Evolutionary conservation across 495 filamentous ascomycete genomes (phyloP), one percentile per base, ranked within the genome.

Genomic region (Aspergillus sclerotioniger): DNA sequence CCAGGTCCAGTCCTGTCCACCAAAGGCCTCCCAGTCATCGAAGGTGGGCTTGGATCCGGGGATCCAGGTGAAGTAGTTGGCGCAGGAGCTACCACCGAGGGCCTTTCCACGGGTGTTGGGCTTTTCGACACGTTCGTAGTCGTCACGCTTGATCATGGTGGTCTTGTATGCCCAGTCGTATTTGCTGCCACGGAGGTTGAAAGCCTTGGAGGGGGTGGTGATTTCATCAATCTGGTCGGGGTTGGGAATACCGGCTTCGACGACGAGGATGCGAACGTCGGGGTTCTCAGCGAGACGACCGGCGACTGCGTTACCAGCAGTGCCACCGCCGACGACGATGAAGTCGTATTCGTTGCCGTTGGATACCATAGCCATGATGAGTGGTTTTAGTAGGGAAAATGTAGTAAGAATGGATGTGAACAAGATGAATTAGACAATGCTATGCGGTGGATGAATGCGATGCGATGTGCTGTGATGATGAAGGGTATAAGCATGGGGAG

Each of bases 81-180:
- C 60, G 29, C 69, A 76, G 4, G 72, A 78, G 12, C 75, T 78
- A 8, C 81, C 83, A 45, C 82, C 83, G 4, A 85, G 75, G 3
- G 72, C 73, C 55, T 80, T 82, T 6, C 83, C 82, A 15, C 81
- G 76, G 19, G 79, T 79, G 56, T 84, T 84, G 33, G 82, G 83
- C 71, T 85, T 86, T 64, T 86, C 83, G 33, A 86, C 64, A 7
- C 83, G 81, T 51, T 78, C 78, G 63, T 86, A 86, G 55, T 86
- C 83, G 16, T 78, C 76, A 6, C 82, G 76, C 53, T 84, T 77
- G 69, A 87, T 78, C 76, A 87, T 80, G 28, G 81, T 84, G 0
- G 82, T 82, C 71, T 87, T 85, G 73, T 84, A 86, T 1, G 67
- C 73, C 84, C 83, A 87, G 69, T 87, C 84, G 59, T 81, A 72